Percentiles rank a stretch among this genome's conserved stretches.
Evolutionary conservation across 371 early-diverging fungal genomes (phyloP).

Genomic region (Choanephora cucurbitarum): DNA sequence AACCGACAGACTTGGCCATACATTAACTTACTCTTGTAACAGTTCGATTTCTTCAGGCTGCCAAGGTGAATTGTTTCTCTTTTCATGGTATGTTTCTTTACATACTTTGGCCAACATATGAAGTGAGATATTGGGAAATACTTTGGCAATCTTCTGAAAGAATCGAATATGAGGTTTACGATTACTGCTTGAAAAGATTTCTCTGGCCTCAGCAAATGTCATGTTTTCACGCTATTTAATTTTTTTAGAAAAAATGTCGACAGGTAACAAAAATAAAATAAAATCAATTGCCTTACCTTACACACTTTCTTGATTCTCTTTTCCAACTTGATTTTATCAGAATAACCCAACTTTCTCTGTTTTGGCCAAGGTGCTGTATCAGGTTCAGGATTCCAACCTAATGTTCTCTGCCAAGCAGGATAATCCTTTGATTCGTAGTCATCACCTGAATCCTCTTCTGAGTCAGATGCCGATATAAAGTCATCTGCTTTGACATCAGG

Average conservation of each 20-base stretch:
- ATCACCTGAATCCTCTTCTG: constrained; percentile 24
- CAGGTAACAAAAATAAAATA: not conserved
- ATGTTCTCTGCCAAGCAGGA: constrained; percentile 19
- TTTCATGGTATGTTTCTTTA: constrained; percentile 14
- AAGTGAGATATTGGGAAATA: constrained; percentile 19
- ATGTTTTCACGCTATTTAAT: constrained; percentile 19
- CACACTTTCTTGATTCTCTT: constrained; percentile 31
- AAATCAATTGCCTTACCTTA: constrained; percentile 9
- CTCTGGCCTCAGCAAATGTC: constrained; percentile 10
- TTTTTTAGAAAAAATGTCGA: not conserved
- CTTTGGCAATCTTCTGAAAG: constrained; percentile 18
- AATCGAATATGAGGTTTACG: constrained; percentile 5
- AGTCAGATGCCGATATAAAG: constrained; percentile 30
- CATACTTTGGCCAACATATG: constrained; percentile 3
- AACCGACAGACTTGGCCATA: too few species aligned
- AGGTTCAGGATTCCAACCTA: constrained; percentile 1
- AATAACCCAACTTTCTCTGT: constrained; percentile 17
- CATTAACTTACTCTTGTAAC: constrained; percentile 15
- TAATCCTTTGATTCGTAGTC: constrained; percentile 10
- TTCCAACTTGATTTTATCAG: constrained; percentile 24
- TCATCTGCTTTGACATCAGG: constrained; percentile 13
- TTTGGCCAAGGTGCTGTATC: constrained; percentile 15
- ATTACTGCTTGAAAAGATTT: constrained; percentile 10
- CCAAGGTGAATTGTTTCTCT: constrained; percentile 8
- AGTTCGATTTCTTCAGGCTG: constrained; percentile 18